Base-by-base conservation (phyloP, 768 basidiomycete species). In the Strobilomyces dryophilus region DNA sequence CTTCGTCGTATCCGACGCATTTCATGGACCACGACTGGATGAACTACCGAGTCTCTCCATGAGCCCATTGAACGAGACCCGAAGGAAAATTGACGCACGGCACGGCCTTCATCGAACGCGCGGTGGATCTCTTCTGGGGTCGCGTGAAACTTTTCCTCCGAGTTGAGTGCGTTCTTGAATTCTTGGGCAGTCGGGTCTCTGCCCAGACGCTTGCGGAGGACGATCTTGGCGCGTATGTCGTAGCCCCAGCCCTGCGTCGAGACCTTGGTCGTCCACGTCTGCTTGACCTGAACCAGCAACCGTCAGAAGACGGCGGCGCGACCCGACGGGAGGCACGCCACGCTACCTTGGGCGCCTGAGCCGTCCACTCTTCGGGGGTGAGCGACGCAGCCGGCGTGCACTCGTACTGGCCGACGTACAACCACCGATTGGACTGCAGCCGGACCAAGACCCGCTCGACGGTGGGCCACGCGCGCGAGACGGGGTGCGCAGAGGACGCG, bases 1-100 rank as follows among this genome's bases (percentile, higher is more conserved):
- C 18, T 21, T 63, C 64, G 35, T 67, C 55, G 24, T 57, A 67
- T 21, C 56, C 62, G 21, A 62, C 43, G 11, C 58, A 62, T 52
- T 47, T 56, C 54, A 62, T 60, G 10, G 24, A 46, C 56, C 57
- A 59, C 21, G 59, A 26, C 34, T 34, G 65, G 7, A 63, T 56
- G 12, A 57, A 21, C 59, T 65, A 32, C 5, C 14, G 15, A 42
- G 17, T 12, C 10, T 3, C 14, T 20, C 10, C 10, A 10, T 61
- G 24, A 60, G 37, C 7, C n/a, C 0, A 18, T 44, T 10, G 17
- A 42, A 52, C 7, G 12, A n/a, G 24, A 24, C 24, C 24, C 24
- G 24, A 24, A 24, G 24, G 24, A 24, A 24, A 24, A 24, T 4
- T 2, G 24, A 24, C 24, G 24, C 24, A 61, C 56, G 9, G 51